Evolutionary conservation across 352 stramenopile genomes (phyloP).

Genomic region (Elongisporangium anandrum): DNA sequence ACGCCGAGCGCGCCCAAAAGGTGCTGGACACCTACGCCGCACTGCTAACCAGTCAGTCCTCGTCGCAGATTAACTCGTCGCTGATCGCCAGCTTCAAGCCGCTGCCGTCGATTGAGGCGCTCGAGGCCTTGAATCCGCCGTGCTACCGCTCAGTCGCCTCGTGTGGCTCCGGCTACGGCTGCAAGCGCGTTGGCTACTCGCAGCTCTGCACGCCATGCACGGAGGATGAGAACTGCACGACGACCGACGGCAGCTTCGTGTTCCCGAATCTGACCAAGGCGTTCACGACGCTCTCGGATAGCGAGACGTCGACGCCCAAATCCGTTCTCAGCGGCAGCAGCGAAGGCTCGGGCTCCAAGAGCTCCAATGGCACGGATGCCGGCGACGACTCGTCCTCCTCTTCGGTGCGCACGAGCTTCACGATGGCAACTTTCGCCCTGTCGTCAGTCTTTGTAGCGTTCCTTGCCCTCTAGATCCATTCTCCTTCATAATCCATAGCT

Average conservation of each 20-base stretch:
- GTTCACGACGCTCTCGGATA: slow-evolving; percentile 27
- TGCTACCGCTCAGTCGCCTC: slow-evolving; percentile 61
- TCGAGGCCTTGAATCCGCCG: slow-evolving; percentile 49
- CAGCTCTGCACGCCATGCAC: slow-evolving; percentile 66
- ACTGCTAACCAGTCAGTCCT: slow-evolving; percentile 28
- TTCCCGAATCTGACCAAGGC: slow-evolving; percentile 67
- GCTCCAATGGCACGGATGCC: slow-evolving; percentile 5
- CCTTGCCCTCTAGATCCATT: not conserved
- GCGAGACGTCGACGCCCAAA: slow-evolving; percentile 31
- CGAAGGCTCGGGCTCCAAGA: not conserved
- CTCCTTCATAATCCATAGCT: not conserved
- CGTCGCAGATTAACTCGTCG: slow-evolving; percentile 31
- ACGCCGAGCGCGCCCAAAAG: slow-evolving; percentile 39
- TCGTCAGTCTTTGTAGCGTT: not conserved
- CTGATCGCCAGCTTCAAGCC: slow-evolving; percentile 34
- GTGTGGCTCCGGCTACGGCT: slow-evolving; percentile 49
- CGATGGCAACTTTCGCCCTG: not conserved
- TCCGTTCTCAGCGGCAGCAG: not conserved
- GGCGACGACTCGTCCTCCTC: not conserved
- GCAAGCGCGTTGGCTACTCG: slow-evolving; percentile 63
- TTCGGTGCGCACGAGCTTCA: not conserved
- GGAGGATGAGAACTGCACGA: slow-evolving; percentile 24
- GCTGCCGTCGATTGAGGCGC: slow-evolving; percentile 38
- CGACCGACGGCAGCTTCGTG: slow-evolving; percentile 37
- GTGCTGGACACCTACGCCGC: slow-evolving; percentile 48